phyloP scores from a whole-genome alignment of 352 stramenopile genomes.

The Pythium guiyangense region DNA sequence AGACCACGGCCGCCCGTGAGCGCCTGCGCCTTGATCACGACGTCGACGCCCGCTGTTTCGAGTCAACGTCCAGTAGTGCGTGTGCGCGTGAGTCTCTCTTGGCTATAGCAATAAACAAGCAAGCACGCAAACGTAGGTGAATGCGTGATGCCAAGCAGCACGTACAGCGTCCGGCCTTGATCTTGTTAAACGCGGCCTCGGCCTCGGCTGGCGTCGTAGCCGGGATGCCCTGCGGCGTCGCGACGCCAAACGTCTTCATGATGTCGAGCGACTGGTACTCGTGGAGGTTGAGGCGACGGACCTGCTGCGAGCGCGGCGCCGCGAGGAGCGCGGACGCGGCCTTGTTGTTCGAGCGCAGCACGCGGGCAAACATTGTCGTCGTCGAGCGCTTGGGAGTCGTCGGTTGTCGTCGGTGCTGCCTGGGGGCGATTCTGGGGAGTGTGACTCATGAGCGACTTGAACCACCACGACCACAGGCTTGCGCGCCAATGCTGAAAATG shows the following conservation, averaged over 20 bases:
- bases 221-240: slow-evolving; percentile 61
- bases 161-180: slow-evolving; percentile 68
- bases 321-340: slow-evolving; percentile 38
- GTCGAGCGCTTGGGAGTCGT: neutral
- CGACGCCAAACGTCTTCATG: slow-evolving; percentile 88
- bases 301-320: slow-evolving; percentile 57
- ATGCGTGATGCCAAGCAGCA: too few species aligned
- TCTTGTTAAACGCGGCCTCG: slow-evolving; percentile 73
- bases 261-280: slow-evolving; percentile 94
- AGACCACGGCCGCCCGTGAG: slow-evolving; percentile 94
- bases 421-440: neutral
- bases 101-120: too few species aligned
- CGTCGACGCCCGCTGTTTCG: slow-evolving; percentile 72
- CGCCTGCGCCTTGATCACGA: slow-evolving; percentile 97
- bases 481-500: too few species aligned
- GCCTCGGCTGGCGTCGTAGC: slow-evolving; percentile 80
- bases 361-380: slow-evolving; percentile 52
- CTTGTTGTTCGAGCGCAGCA: slow-evolving; percentile 29
- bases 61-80: neutral
- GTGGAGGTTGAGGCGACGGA: slow-evolving; percentile 91
- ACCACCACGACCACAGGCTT: too few species aligned
- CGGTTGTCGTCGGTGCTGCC: too few species aligned
- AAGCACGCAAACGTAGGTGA: too few species aligned
- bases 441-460: too few species aligned
- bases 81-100: too few species aligned